phyloP scores from a whole-genome alignment of 176 grass and related monocot genomes.

The Carex cristatella region DNA sequence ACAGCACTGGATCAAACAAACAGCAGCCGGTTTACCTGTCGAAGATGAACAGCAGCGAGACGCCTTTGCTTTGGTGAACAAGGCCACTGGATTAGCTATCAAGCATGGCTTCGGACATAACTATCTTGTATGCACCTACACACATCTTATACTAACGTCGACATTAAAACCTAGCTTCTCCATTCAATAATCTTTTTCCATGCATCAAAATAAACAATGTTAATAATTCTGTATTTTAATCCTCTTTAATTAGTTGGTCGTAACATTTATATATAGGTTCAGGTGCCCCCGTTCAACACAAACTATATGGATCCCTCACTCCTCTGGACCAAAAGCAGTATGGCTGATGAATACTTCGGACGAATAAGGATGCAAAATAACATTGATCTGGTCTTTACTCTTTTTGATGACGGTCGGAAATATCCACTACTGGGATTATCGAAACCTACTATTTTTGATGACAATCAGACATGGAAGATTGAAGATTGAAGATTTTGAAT shows the following conservation, averaged over 20 bases:
- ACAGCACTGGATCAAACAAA: constrained; percentile 69
- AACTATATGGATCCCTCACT: neutral
- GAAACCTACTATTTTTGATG: too few relatives aligned
- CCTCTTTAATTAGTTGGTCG: neutral
- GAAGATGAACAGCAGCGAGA: constrained; percentile 53
- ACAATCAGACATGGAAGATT: too few relatives aligned
- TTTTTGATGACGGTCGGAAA: neutral
- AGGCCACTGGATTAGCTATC: constrained; percentile 61
- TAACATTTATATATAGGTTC: neutral
- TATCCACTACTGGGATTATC: neutral
- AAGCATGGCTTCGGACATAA: constrained; percentile 67
- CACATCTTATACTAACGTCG: too few relatives aligned
- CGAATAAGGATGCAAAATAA: neutral
- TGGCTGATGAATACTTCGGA: too few relatives aligned
- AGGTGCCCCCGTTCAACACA: neutral
- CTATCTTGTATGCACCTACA: constrained; percentile 37
- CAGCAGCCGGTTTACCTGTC: constrained; percentile 36
- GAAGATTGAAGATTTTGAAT: neutral
- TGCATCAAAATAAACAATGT: too few relatives aligned
- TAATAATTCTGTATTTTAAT: neutral
- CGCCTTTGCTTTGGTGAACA: constrained; percentile 62
- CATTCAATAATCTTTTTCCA: too few relatives aligned
- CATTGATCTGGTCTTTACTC: neutral
- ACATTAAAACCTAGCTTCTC: too few relatives aligned
- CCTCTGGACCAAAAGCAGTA: neutral